Evolutionary conservation across 2,329 filamentous ascomycete species (phyloP).

Genomic region (Penicillium thymicola): DNA sequence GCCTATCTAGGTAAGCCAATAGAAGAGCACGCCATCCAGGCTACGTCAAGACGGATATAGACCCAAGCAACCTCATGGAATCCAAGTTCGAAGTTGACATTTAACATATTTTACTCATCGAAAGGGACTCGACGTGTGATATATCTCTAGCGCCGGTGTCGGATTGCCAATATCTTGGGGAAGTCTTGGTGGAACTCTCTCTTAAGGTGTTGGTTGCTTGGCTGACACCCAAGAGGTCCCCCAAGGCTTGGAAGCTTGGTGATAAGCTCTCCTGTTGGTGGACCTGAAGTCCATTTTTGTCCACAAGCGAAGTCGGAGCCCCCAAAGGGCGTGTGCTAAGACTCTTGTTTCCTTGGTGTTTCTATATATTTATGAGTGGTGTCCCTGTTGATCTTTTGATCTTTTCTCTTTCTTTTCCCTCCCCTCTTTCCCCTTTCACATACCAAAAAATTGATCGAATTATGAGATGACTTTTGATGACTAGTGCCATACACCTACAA

Average conservation of each 20-base stretch:
- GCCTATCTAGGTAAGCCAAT: neutral
- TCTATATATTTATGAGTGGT: neutral
- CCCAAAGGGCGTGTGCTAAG: slow-evolving; percentile 4
- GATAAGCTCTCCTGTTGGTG: slow-evolving; percentile 6
- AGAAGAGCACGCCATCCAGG: neutral
- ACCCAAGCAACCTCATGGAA: neutral
- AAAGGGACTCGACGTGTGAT: neutral
- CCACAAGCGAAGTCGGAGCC: slow-evolving; percentile 6
- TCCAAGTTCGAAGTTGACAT: neutral
- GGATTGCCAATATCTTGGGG: neutral
- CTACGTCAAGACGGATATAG: neutral
- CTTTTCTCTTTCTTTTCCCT: neutral
- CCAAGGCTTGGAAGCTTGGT: neutral
- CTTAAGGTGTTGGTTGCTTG: neutral
- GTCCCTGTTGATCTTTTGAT: neutral
- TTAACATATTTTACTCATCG: neutral
- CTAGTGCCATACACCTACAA: neutral
- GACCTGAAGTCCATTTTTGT: neutral
- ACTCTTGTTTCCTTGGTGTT: slow-evolving; percentile 3
- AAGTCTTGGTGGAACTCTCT: neutral
- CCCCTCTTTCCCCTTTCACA: neutral
- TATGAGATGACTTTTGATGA: neutral
- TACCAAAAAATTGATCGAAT: neutral
- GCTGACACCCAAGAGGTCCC: neutral
- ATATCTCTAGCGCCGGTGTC: neutral